Evolutionary conservation across 805 yeast genomes (phyloP), one percentile per base, ranked within the genome.

Genomic region (Candida golubevii): DNA sequence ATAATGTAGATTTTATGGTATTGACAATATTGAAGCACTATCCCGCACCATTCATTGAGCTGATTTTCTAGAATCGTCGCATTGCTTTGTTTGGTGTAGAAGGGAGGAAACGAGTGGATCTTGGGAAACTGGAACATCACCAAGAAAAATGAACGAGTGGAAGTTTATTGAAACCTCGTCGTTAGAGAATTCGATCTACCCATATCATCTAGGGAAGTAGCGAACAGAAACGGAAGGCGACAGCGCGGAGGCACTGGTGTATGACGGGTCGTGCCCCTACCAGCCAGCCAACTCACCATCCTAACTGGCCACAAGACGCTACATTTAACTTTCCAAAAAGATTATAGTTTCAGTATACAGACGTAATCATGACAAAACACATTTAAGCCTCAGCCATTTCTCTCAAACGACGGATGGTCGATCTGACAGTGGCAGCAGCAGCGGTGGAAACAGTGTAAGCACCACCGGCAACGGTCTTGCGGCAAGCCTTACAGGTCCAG

Each of bases 331-430:
- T 32, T 32, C 46, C 36, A 38, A 40, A 34, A 38, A 14, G 39
- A 38, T 45, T 40, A 45, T 47, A 36, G 35, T 45, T 29, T 51
- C 48, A 48, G 37, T 46, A 46, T 51, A 50, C 45, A 29, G 32
- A 51, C 47, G 42, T 45, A 14, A 41, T 39, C 42, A 18, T 18
- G 23, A 18, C 23, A 18, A 18, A 18, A 47, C 50, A 52, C 45
- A 35, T 61, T 87, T 90, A 93, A 73, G 96, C 99, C 82, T 93
- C 99, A 78, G 95, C 97, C 82, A 95, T 74, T 73, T 93, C 99
- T 85, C 99, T 89, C 78, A 93, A 88, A 86, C 99, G 96, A 84
- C 99, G 91, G 82, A 93, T 93, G 77, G 99, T 91, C 58, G 99
- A 93, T 85, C 99, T 90, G 76, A 90, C 97, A 66, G 99, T 93